Base-by-base conservation (phyloP, 2,329 filamentous ascomycete species). In the Fusarium globosum region DNA sequence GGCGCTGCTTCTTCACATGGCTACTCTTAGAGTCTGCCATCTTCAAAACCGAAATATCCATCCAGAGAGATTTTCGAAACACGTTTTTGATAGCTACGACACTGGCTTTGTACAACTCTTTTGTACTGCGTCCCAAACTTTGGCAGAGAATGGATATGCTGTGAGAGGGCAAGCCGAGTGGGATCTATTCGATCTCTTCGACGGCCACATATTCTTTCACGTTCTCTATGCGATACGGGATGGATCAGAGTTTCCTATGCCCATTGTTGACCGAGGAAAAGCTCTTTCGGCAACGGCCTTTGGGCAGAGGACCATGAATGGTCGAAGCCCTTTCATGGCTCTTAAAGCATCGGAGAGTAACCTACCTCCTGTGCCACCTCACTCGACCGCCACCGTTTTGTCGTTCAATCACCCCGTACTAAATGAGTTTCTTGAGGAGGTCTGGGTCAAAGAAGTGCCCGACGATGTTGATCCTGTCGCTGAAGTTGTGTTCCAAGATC, bases 261-360 rank as follows among this genome's bases (percentile, higher is more conserved):
- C 21, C 7, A 49, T 49, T 13, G 0, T 7, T 23, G 28, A 33
- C 21, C 46, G 28, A n/a, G 46, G 4, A 4, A 49, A 33, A 49
- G 28, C 7, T 33, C 46, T 33, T 13, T 49, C 46, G 0, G 46
- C 10, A 9, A 18, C 0, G 3, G 11, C 4, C 0, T 10, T 33
- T 18, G 21, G 28, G 46, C 21, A 49, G 21, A 49, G 46, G 21
- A 33, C 7, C 15, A 49, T 33, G 7, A 33, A 18, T 49, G 7
- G 21, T 23, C 21, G 28, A 49, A 33, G 21, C 11, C 28, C 23
- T 49, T 49, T 49, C 46, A 18, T 4, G 10, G 21, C 28, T 2
- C 28, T 49, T 15, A 49, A 33, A 49, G 4, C 15, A 5, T 49
- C 21, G 21, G 21, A 18, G 21, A 49, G 4, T 49, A 6, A 13